These are phyloP conservation scores for Entomortierella chlamydospora DNA, from an alignment of 192 early-diverging fungal genomes.

Conservation along the genomic window DNA sequence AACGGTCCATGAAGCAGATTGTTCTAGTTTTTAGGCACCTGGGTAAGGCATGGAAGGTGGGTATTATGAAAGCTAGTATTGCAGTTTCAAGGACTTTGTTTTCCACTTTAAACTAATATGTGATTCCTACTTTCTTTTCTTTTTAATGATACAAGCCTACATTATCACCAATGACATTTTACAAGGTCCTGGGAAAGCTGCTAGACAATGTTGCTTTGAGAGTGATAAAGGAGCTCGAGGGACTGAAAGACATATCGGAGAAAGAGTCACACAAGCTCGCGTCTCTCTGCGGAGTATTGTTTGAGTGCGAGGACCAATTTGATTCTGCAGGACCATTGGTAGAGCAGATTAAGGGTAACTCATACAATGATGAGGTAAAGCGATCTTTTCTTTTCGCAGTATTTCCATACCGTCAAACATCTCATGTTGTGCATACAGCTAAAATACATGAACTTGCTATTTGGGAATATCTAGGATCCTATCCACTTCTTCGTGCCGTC, in stretches of 20 bases:
- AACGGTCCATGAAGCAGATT: conserved; percentile 64
- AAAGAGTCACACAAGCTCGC: conserved; percentile 57
- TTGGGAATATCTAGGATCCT: conserved; percentile 33
- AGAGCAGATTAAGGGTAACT: conserved; percentile 15
- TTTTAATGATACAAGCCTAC: conserved; percentile 26
- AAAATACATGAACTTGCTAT: too few relatives aligned
- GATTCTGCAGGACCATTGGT: conserved; percentile 39
- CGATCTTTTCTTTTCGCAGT: not conserved
- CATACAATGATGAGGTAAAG: conserved; percentile 34
- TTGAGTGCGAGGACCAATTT: conserved; percentile 55
- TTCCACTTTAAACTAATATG: too few relatives aligned
- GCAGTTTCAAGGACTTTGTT: too few relatives aligned
- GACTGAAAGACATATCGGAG: conserved; percentile 53
- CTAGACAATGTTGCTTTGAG: conserved; percentile 32
- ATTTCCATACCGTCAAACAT: too few relatives aligned
- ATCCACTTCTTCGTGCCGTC: conserved; percentile 45
- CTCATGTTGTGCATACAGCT: too few relatives aligned
- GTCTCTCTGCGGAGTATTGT: conserved; percentile 43
- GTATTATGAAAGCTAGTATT: not conserved
- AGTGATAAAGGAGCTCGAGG: conserved; percentile 53
- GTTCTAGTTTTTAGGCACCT: conserved; percentile 60
- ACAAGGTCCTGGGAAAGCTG: conserved; percentile 35
- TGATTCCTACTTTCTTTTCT: not conserved
- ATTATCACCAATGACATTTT: conserved; percentile 42
- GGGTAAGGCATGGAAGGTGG: conserved; percentile 69